phyloP scores from a whole-genome alignment of 2,329 filamentous ascomycete genomes.

The Trichothecium sympodiale region DNA sequence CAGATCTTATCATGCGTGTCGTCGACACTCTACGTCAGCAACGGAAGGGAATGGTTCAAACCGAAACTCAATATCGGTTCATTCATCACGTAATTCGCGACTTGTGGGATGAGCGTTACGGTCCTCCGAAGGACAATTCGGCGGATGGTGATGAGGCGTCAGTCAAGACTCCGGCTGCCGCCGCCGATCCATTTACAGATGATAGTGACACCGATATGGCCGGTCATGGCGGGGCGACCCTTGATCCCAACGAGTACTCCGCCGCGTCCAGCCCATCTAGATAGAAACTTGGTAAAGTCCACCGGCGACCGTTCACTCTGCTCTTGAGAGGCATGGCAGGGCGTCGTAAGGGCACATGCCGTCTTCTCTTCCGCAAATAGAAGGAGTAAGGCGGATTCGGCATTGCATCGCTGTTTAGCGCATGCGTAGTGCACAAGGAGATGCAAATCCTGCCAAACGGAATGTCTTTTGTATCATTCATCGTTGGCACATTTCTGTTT shows the following conservation, averaged over 20 bases:
- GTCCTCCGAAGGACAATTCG: constrained; percentile 14
- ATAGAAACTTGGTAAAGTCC: no score
- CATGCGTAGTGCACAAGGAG: no score
- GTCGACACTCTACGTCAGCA: constrained; percentile 78
- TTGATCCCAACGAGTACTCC: background rate
- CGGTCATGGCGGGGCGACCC: constrained; percentile 1
- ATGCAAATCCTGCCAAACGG: no score
- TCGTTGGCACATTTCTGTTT: no score
- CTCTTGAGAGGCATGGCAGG: no score
- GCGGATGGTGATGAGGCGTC: constrained; percentile 29
- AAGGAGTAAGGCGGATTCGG: no score
- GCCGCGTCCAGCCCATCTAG: background rate
- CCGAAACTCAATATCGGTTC: constrained; percentile 72
- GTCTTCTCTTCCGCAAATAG: no score
- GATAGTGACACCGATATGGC: constrained; percentile 10
- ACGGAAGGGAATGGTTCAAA: constrained; percentile 91
- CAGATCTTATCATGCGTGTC: constrained; percentile 64
- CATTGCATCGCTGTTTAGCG: no score
- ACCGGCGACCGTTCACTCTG: no score
- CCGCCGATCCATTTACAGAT: constrained; percentile 33
- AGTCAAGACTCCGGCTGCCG: constrained; percentile 38
- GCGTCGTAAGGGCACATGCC: no score
- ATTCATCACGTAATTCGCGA: constrained; percentile 79
- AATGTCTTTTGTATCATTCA: no score
- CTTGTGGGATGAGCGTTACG: constrained; percentile 58